These are phyloP conservation scores for Sphenostylis stenocarpa DNA, from an alignment of 306 rosid species.

Conservation along the genomic window DNA sequence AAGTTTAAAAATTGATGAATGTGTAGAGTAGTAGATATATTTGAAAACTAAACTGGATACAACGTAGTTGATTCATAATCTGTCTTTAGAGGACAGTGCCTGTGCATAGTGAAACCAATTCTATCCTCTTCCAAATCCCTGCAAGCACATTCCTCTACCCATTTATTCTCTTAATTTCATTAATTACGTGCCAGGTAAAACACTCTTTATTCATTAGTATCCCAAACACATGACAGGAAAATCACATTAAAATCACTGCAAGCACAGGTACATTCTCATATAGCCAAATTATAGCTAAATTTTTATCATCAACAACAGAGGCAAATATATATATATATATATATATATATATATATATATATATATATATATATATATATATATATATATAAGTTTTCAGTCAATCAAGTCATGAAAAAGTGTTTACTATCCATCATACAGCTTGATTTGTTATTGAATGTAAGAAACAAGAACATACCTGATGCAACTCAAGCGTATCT, in stretches of 20 bases:
- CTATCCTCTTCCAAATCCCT: background rate
- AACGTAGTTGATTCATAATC: slow-evolving; percentile 2
- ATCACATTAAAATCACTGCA: background rate
- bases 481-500: slow-evolving; percentile 38
- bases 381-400: background rate
- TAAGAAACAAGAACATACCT: slow-evolving; percentile 48
- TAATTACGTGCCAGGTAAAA: too few species aligned
- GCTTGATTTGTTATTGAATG: background rate
- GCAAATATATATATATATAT: too few species aligned
- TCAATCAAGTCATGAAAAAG: background rate
- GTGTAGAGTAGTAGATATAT: too few species aligned
- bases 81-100: background rate
- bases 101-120: background rate
- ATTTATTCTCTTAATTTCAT: too few species aligned
- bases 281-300: background rate
- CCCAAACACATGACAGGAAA: background rate
- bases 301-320: slow-evolving; percentile 15
- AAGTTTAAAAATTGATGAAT: too few species aligned
- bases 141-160: too few species aligned
- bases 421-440: background rate
- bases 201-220: too few species aligned
- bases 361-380: too few species aligned
- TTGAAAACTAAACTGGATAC: too few species aligned
- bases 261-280: background rate
- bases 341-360: too few species aligned